These are phyloP conservation scores for Parathielavia appendiculata DNA, from an alignment of 495 filamentous ascomycete species.

Conservation along the genomic window DNA sequence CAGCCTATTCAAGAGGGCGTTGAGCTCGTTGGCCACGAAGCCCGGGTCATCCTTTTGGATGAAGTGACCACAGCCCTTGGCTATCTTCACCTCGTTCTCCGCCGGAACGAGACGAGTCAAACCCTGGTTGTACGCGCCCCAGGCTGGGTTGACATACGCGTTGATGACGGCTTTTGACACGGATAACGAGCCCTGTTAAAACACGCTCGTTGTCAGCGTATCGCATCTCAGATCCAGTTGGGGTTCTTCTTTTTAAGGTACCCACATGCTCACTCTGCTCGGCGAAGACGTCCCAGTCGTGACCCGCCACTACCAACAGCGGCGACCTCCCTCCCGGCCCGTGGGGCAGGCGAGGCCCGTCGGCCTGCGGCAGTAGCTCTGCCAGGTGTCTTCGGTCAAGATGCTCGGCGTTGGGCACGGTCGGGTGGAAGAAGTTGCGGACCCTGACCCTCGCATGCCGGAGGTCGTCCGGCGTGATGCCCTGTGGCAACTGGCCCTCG, in stretches of 20 bases:
- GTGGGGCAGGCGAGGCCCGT: constrained; percentile 42
- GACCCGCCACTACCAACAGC: constrained; percentile 53
- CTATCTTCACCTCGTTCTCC: constrained; percentile 46
- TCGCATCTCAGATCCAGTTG: too few species aligned
- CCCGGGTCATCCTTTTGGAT: constrained; percentile 56
- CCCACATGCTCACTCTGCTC: constrained; percentile 42
- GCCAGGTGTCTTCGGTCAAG: constrained; percentile 49
- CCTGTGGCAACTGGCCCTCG: constrained; percentile 35
- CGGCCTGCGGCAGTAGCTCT: constrained; percentile 46
- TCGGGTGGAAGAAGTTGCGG: constrained; percentile 46
- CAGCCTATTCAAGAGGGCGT: constrained; percentile 31
- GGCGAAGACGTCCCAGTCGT: constrained; percentile 56
- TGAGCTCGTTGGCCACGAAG: constrained; percentile 51
- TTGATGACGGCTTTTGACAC: constrained; percentile 43
- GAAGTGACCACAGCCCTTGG: constrained; percentile 55
- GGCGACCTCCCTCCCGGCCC: constrained; percentile 37
- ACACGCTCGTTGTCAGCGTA: neutral
- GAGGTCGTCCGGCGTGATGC: constrained; percentile 44
- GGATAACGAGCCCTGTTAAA: constrained; percentile 29
- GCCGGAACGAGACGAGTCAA: constrained; percentile 44
- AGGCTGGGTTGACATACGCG: constrained; percentile 50
- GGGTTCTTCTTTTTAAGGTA: constrained; percentile 4
- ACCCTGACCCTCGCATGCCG: constrained; percentile 41
- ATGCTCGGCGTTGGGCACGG: constrained; percentile 51
- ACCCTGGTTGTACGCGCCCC: constrained; percentile 54